Conservation (phyloP, 495 filamentous ascomycete genomes). For the Podospora pseudoanserina region DNA sequence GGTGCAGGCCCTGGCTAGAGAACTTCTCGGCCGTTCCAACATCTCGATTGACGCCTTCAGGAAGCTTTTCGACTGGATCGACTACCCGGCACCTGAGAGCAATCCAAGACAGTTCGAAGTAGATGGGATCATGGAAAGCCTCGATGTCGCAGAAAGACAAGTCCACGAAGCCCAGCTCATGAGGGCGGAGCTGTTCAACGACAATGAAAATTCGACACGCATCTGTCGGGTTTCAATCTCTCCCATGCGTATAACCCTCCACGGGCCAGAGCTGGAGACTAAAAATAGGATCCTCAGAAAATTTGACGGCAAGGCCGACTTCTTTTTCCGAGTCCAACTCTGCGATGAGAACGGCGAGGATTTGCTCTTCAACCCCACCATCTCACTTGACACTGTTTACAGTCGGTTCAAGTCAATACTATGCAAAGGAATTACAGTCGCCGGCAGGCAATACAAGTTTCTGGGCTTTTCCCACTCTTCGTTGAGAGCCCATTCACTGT, state of each 20-base stretch:
- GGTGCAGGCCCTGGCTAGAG: conserved; percentile 38
- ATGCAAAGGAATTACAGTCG: conserved; percentile 55
- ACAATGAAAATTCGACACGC: conserved; percentile 31
- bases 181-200: conserved; percentile 22
- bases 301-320: conserved; percentile 58
- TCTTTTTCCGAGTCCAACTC: conserved; percentile 65
- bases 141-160: conserved; percentile 40
- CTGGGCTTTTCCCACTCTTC: conserved; percentile 82
- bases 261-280: conserved; percentile 65
- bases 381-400: conserved; percentile 54
- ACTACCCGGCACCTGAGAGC: conserved; percentile 46
- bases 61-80: conserved; percentile 46
- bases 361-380: conserved; percentile 52
- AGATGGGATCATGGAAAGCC: conserved; percentile 39
- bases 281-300: conserved; percentile 73
- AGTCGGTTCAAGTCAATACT: conserved; percentile 59
- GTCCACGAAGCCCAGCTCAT: conserved; percentile 31
- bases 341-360: conserved; percentile 68
- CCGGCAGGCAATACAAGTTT: conserved; percentile 61
- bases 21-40: conserved; percentile 18
- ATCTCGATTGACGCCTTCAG: conserved; percentile 46
- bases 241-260: conserved; percentile 62
- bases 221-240: conserved; percentile 64
- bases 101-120: conserved; percentile 44
- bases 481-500: conserved; percentile 61